Evolutionary conservation across 1,139 yeast genomes (phyloP).

Genomic region (Pichia cactophila): DNA sequence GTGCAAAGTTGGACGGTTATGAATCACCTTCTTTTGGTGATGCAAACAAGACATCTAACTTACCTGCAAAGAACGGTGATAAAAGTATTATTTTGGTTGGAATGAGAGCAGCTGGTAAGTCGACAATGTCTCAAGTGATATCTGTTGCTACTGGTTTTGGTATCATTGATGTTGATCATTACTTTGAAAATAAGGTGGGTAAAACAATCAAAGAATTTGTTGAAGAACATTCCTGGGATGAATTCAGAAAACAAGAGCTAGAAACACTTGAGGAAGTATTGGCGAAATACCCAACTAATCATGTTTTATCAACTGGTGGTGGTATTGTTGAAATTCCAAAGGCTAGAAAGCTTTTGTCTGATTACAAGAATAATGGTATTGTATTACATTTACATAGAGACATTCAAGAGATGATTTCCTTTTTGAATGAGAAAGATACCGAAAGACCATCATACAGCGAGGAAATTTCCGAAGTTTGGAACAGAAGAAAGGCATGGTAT

Average conservation of each 20-base stretch:
- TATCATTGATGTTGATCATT: slow-evolving; percentile 69
- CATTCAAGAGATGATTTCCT: slow-evolving; percentile 68
- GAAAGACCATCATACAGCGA: slow-evolving; percentile 81
- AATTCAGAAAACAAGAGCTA: slow-evolving; percentile 67
- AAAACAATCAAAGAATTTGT: slow-evolving; percentile 61
- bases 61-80: slow-evolving; percentile 31
- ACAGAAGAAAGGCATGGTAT: slow-evolving; percentile 73
- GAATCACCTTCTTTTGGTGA: slow-evolving; percentile 33
- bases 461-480: slow-evolving; percentile 80
- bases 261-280: slow-evolving; percentile 48
- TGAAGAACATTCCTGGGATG: slow-evolving; percentile 74
- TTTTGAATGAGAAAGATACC: slow-evolving; percentile 62
- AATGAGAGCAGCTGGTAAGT: slow-evolving; percentile 98
- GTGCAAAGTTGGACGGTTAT: slow-evolving; percentile 60
- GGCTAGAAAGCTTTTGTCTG: slow-evolving; percentile 57
- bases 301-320: slow-evolving; percentile 91
- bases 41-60: slow-evolving; percentile 8
- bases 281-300: slow-evolving; percentile 41
- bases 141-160: slow-evolving; percentile 65
- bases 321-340: slow-evolving; percentile 78
- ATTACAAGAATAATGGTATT: slow-evolving; percentile 48
- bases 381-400: slow-evolving; percentile 90
- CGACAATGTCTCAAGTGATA: slow-evolving; percentile 78
- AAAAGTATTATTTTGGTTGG: slow-evolving; percentile 80
- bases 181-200: slow-evolving; percentile 51